These are phyloP conservation scores for Myxozyma sirexii DNA, from an alignment of 805 yeast genomes.

Conservation along the genomic window DNA sequence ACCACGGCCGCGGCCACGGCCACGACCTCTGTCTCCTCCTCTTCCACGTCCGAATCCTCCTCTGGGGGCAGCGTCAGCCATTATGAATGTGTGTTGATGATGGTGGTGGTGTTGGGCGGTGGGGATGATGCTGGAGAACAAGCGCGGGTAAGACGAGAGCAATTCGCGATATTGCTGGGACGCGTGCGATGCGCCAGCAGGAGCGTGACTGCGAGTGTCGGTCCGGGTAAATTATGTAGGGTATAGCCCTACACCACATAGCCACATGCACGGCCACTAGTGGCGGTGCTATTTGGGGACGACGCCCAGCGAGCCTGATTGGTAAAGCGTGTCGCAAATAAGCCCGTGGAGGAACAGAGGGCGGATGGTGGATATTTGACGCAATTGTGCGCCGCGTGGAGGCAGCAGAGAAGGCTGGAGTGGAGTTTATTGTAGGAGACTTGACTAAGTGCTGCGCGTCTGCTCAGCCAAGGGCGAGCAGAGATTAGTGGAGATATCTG, in stretches of 20 bases:
- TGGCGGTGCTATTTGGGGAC: neutral
- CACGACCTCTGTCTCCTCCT: constrained; percentile 53
- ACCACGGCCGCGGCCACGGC: constrained; percentile 62
- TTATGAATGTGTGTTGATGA: constrained; percentile 23
- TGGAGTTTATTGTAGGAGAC: no score
- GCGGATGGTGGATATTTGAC: no score
- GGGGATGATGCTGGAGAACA: neutral
- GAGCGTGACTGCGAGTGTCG: neutral
- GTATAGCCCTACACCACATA: neutral
- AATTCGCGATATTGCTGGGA: neutral
- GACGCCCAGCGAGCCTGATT: neutral
- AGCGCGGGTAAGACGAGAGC: neutral
- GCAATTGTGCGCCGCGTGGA: no score
- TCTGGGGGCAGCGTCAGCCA: constrained; percentile 43
- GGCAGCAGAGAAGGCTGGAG: no score
- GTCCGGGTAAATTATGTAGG: neutral
- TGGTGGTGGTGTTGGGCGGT: constrained; percentile 3
- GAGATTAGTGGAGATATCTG: no score
- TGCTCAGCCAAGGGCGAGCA: no score
- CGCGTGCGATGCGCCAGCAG: neutral
- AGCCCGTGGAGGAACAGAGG: no score
- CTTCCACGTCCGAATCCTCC: constrained; percentile 51
- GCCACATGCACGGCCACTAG: neutral
- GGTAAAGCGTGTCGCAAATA: neutral
- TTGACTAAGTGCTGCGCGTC: no score